Conservation (phyloP, 768 basidiomycete genomes). For the Pleurotus salmoneostramineus region DNA sequence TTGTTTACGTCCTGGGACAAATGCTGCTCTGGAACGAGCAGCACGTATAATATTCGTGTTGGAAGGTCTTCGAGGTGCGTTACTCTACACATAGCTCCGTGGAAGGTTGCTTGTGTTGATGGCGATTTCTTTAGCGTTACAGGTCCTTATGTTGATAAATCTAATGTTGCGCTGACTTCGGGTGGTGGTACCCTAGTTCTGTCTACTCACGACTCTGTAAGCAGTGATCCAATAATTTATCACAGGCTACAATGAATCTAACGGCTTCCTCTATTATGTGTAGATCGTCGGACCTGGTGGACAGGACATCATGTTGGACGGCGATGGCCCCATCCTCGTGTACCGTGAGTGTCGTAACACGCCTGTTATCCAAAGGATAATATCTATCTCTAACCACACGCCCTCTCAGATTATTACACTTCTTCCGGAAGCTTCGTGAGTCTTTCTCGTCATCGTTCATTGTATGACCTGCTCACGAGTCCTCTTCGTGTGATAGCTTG, state of each 20-base stretch:
- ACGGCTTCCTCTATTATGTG: background rate
- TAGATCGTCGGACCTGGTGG: slow-evolving; percentile 54
- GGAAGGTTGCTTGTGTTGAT: background rate
- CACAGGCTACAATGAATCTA: background rate
- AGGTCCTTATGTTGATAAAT: slow-evolving; percentile 43
- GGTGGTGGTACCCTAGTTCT: slow-evolving; percentile 55
- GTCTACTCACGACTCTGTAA: slow-evolving; percentile 36
- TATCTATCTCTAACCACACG: background rate
- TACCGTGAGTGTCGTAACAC: slow-evolving; percentile 19
- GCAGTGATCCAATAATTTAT: slow-evolving; percentile 6
- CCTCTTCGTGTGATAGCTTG: slow-evolving; percentile 13
- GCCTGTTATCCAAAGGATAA: background rate
- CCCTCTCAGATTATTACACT: slow-evolving; percentile 24
- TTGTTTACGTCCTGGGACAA: slow-evolving; percentile 54
- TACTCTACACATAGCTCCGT: background rate
- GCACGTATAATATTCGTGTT: slow-evolving; percentile 60
- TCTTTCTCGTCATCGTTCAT: background rate
- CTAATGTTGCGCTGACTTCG: slow-evolving; percentile 36
- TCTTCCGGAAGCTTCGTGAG: slow-evolving; percentile 20
- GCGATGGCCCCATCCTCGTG: slow-evolving; percentile 20
- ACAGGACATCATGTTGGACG: slow-evolving; percentile 35
- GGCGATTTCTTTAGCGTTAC: slow-evolving; percentile 23
- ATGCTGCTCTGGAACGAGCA: slow-evolving; percentile 45
- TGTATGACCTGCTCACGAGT: background rate
- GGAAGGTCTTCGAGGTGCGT: slow-evolving; percentile 42